A percentile compares a stretch with the other conserved stretches of the same genome.
Evolutionary conservation across 176 grass and related monocot species (phyloP).

Genomic region (Aechmea fasciata): DNA sequence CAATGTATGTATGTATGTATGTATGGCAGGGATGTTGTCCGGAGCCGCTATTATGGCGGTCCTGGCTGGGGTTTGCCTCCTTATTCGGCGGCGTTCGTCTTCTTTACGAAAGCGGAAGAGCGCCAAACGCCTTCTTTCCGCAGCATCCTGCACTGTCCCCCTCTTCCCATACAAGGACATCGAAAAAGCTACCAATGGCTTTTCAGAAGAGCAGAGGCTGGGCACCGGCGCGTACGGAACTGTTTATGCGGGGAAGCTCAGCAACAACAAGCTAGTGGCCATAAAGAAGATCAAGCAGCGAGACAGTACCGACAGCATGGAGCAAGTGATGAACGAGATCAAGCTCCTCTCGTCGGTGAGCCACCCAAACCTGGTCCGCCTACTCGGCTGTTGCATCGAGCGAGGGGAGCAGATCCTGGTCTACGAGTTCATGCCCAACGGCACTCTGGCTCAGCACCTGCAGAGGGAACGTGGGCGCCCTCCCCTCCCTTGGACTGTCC

Average conservation of each 20-base stretch:
- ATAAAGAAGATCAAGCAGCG: conserved; percentile 54
- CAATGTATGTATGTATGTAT: too few relatives aligned
- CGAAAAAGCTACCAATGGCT: conserved; percentile 47
- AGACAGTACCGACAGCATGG: conserved; percentile 16
- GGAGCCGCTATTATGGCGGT: conserved; percentile 34
- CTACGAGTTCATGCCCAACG: conserved; percentile 19
- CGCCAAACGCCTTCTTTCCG: conserved; percentile 29
- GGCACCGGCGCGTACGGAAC: conserved; percentile 76
- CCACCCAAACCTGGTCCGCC: conserved; percentile 56
- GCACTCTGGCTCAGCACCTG: conserved; percentile 50
- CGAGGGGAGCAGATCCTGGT: conserved; percentile 33
- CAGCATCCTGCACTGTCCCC: conserved; percentile 32
- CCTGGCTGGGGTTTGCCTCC: conserved; percentile 7
- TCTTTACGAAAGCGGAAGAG: conserved; percentile 15
- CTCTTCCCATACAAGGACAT: conserved; percentile 63
- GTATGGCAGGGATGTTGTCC: conserved; percentile 27
- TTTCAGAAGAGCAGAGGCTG: conserved; percentile 35
- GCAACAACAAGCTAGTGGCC: conserved; percentile 34
- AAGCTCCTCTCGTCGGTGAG: conserved; percentile 45
- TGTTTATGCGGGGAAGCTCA: conserved; percentile 36
- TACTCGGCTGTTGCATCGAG: conserved; percentile 68
- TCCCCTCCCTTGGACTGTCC: conserved; percentile 41
- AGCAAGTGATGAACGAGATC: conserved; percentile 59
- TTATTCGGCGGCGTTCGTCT: conserved; percentile 26
- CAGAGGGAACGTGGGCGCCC: conserved; percentile 49